These are phyloP conservation scores for Mallotus repandus DNA, from an alignment of 441 rosid species.

Conservation along the genomic window DNA sequence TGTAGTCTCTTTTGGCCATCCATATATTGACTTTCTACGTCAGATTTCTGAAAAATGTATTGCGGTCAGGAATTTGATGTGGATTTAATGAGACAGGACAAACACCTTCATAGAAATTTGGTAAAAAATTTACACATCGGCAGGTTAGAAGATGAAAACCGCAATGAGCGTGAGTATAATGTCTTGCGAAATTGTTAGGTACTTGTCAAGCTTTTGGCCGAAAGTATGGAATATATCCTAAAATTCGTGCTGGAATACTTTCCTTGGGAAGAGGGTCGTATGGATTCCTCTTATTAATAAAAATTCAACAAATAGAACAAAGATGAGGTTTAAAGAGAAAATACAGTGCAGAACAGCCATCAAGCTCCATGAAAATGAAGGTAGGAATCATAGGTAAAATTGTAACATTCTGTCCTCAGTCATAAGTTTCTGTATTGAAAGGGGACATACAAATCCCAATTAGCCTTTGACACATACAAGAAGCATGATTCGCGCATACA, in stretches of 20 bases:
- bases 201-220: neutral
- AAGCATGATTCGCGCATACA: neutral
- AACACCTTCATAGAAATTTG: too few species aligned
- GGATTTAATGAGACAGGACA: neutral
- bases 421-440: too few species aligned
- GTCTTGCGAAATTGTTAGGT: neutral
- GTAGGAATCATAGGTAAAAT: too few species aligned
- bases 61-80: neutral
- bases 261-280: neutral
- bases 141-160: neutral
- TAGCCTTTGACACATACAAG: neutral
- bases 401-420: too few species aligned
- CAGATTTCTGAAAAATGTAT: neutral
- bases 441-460: too few species aligned
- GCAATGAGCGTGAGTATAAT: neutral
- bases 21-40: neutral
- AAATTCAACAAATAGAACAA: neutral
- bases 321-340: neutral
- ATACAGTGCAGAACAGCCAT: neutral
- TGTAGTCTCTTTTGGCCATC: conserved; percentile 11
- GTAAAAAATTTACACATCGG: neutral
- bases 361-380: neutral
- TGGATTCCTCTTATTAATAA: neutral
- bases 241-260: too few species aligned
- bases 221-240: conserved; percentile 10